Conservation (phyloP, 805 yeast genomes). For the Metschnikowia kunwiensis region DNA sequence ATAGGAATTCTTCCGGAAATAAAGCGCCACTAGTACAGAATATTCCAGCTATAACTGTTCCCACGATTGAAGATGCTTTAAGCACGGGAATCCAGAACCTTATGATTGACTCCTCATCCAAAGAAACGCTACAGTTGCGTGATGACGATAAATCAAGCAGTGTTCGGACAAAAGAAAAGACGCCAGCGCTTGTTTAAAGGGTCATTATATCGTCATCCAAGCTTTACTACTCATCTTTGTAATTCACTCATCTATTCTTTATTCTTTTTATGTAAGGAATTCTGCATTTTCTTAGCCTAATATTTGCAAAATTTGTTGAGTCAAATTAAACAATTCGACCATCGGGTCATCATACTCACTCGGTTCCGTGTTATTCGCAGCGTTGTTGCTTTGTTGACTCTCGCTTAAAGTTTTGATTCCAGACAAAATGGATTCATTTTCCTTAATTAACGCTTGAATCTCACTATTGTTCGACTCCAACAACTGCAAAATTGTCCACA, state of each 20-base stretch:
- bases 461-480: constrained; percentile 79
- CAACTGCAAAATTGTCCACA: constrained; percentile 93
- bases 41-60: too few species aligned
- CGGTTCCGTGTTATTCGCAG: constrained; percentile 11
- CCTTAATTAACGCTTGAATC: constrained; percentile 53
- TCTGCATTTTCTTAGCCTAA: constrained; percentile 27
- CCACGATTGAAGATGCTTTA: neutral
- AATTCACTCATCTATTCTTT: too few species aligned
- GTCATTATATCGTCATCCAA: too few species aligned
- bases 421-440: constrained; percentile 49
- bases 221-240: too few species aligned
- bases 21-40: too few species aligned
- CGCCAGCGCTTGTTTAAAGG: too few species aligned
- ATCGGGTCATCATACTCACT: constrained; percentile 59
- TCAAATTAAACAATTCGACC: constrained; percentile 60
- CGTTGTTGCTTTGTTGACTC: constrained; percentile 26
- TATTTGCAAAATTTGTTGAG: constrained; percentile 63
- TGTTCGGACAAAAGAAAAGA: too few species aligned
- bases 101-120: neutral
- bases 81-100: neutral
- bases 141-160: too few species aligned
- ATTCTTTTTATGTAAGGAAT: neutral
- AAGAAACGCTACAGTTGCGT: too few species aligned
- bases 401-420: constrained; percentile 51
- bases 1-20: neutral